Percentiles rank a stretch among this genome's conserved stretches.
phyloP scores from a whole-genome alignment of 2,329 filamentous ascomycete species.

The Aspergillus awamori region DNA sequence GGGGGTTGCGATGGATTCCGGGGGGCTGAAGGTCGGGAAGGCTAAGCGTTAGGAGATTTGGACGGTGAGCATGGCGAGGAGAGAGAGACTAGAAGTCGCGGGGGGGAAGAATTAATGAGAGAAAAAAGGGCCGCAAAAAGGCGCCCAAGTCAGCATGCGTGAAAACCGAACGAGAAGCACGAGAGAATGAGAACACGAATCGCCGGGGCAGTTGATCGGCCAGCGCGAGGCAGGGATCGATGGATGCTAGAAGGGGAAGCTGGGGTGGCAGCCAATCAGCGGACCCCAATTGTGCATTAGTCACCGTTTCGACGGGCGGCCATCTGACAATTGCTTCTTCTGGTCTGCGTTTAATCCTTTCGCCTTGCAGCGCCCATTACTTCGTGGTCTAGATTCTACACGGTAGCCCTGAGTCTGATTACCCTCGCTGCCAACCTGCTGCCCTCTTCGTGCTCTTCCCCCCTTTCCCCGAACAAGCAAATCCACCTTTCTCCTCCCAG shows the following conservation, averaged over 20 bases:
- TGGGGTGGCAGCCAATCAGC: background rate
- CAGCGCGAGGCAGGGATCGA: background rate
- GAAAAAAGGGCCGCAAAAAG: background rate
- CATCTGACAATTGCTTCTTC: background rate
- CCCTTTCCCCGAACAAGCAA: background rate
- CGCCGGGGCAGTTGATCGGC: background rate
- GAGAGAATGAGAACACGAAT: background rate
- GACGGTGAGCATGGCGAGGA: background rate
- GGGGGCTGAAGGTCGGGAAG: background rate
- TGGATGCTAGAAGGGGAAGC: slow-evolving; percentile 1
- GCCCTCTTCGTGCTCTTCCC: background rate
- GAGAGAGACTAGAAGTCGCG: background rate
- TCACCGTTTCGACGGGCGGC: background rate
- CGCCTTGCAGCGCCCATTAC: background rate
- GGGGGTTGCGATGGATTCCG: background rate
- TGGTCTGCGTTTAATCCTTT: background rate
- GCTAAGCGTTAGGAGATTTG: slow-evolving; percentile 4
- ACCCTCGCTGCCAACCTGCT: background rate
- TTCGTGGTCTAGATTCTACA: slow-evolving; percentile 6
- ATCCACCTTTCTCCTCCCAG: background rate
- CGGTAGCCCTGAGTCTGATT: slow-evolving; percentile 9
- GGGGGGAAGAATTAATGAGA: background rate
- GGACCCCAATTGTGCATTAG: background rate
- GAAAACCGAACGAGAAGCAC: background rate
- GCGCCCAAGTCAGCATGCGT: background rate